Conservation (phyloP, 23 red algal species). For the Gracilaria vermiculophylla region DNA sequence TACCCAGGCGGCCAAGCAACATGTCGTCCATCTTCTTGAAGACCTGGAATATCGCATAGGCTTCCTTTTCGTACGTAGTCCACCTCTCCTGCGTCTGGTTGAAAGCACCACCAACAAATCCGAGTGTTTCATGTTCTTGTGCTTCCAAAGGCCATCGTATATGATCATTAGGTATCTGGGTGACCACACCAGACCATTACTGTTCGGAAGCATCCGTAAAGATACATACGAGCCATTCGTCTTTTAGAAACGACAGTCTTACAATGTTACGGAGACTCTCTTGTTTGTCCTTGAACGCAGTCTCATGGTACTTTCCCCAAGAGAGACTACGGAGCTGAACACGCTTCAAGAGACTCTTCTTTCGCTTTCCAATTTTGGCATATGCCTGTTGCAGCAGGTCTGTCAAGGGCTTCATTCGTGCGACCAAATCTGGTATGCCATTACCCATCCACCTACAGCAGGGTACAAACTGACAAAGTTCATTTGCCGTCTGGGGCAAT, state of each 20-base stretch:
- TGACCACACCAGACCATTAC: slow-evolving; percentile 20
- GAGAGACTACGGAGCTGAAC: not conserved
- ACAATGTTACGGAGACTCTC: not conserved
- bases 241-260: not conserved
- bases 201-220: slow-evolving; percentile 44
- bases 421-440: slow-evolving; percentile 16
- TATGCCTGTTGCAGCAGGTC: not conserved
- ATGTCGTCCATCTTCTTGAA: slow-evolving; percentile 17
- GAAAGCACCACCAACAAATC: slow-evolving; percentile 3
- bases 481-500: slow-evolving; percentile 8
- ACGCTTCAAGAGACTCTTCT: not conserved
- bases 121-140: slow-evolving; percentile 33
- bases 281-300: not conserved
- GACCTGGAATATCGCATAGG: slow-evolving; percentile 5
- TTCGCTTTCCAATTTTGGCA: slow-evolving; percentile 3
- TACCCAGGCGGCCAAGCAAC: not conserved
- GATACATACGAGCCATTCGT: slow-evolving; percentile 9
- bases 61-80: slow-evolving; percentile 46
- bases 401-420: not conserved
- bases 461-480: slow-evolving; percentile 37
- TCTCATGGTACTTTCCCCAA: not conserved
- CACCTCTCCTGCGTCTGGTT: not conserved
- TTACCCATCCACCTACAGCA: slow-evolving; percentile 31
- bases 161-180: not conserved
- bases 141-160: not conserved